These are phyloP conservation scores for Phaeophleospora eucalypticola DNA, from an alignment of 2,329 filamentous ascomycete species.

Conservation along the genomic window DNA sequence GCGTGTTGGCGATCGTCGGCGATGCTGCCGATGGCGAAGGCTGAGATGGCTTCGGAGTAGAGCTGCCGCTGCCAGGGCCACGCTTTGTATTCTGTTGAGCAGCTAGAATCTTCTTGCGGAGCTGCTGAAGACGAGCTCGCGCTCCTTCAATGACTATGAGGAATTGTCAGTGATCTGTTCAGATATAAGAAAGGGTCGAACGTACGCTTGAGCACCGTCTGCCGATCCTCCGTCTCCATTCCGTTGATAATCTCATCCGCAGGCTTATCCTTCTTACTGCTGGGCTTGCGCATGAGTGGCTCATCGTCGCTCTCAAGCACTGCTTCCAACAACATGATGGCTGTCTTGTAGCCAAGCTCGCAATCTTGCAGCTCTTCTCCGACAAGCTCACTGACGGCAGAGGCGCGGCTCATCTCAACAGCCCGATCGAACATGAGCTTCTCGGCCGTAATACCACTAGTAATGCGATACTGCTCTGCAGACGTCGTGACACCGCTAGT, in stretches of 20 bases:
- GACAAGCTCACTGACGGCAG: conserved; percentile 92
- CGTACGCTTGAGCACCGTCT: conserved; percentile 69
- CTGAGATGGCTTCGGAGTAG: conserved; percentile 17
- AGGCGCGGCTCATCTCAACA: conserved; percentile 90
- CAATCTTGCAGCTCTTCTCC: conserved; percentile 83
- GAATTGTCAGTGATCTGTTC: conserved; percentile 22
- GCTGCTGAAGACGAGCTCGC: conserved; percentile 38
- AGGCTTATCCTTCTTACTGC: conserved; percentile 43
- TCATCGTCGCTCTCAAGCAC: conserved; percentile 79
- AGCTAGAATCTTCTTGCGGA: conserved; percentile 44
- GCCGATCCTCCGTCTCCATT: conserved; percentile 65
- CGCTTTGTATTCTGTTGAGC: conserved; percentile 33
- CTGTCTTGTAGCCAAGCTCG: conserved; percentile 88
- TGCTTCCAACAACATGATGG: conserved; percentile 90
- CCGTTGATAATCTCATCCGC: conserved; percentile 50
- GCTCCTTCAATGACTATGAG: conserved; percentile 45
- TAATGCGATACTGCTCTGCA: conserved; percentile 75
- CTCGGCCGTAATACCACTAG: conserved; percentile 85
- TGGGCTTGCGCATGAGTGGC: conserved; percentile 41
- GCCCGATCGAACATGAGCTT: conserved; percentile 98
- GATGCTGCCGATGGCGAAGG: conserved; percentile 13
- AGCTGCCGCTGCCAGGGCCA: conserved; percentile 17
- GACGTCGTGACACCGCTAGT: conserved; percentile 56
- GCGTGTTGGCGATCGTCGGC: conserved; percentile 16
- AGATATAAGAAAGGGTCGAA: conserved; percentile 16